These are phyloP conservation scores for Earliella scabrosa DNA, from an alignment of 1,284 basidiomycete species.

Conservation along the genomic window DNA sequence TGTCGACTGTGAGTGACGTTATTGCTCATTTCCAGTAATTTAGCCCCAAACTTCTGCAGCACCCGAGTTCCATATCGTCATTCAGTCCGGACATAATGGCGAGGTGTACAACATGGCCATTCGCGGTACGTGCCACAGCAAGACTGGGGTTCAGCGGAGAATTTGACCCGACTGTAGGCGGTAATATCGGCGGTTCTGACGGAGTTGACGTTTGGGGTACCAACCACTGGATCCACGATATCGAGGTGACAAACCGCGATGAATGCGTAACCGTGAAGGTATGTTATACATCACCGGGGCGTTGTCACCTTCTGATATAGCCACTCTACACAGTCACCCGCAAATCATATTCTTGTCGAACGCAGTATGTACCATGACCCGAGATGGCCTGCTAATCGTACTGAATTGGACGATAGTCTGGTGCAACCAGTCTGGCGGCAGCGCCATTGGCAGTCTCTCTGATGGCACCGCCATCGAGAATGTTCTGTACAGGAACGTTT, in stretches of 20 bases:
- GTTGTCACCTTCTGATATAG: background rate
- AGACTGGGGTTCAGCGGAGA: too few relatives aligned
- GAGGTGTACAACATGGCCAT: slow-evolving; percentile 43
- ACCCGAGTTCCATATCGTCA: slow-evolving; percentile 42
- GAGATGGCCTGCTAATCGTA: too few relatives aligned
- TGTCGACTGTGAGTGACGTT: slow-evolving; percentile 36
- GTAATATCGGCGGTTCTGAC: slow-evolving; percentile 40
- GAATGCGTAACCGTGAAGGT: slow-evolving; percentile 43
- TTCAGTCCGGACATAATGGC: slow-evolving; percentile 37
- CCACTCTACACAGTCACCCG: slow-evolving; percentile 28
- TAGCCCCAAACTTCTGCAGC: slow-evolving; percentile 21
- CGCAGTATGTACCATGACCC: slow-evolving; percentile 24
- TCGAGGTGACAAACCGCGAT: slow-evolving; percentile 43
- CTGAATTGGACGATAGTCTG: too few relatives aligned
- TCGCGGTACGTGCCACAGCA: slow-evolving; percentile 25
- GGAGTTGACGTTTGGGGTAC: slow-evolving; percentile 41
- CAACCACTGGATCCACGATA: slow-evolving; percentile 42
- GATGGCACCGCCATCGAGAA: slow-evolving; percentile 37
- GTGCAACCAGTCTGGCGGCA: slow-evolving; percentile 43
- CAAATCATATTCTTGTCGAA: slow-evolving; percentile 39
- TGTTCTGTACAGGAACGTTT: slow-evolving; percentile 37
- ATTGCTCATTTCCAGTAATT: background rate
- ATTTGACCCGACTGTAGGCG: slow-evolving; percentile 10
- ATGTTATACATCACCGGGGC: background rate
- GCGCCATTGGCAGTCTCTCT: slow-evolving; percentile 40